These are phyloP conservation scores for Phenoliferia sp. DNA, from an alignment of 1,284 basidiomycete species.

Conservation along the genomic window DNA sequence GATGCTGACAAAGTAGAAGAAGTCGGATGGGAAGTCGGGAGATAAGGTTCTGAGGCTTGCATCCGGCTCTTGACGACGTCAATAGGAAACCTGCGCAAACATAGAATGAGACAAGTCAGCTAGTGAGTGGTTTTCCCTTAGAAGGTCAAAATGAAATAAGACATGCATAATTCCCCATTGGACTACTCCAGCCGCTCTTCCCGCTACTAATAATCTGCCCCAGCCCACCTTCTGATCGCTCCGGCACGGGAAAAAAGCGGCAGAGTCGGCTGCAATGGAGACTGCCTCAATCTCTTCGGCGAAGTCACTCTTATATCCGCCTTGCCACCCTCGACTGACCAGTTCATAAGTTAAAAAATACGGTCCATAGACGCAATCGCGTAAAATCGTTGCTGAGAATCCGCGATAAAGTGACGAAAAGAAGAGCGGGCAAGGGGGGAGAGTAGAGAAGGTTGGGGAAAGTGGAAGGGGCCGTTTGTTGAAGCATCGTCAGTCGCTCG, in stretches of 20 bases:
- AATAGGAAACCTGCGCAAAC: slow-evolving; percentile 52
- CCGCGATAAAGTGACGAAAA: slow-evolving; percentile 71
- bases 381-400: slow-evolving; percentile 60
- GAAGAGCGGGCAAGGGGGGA: slow-evolving; percentile 57
- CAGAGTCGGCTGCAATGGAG: no score
- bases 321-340: slow-evolving; percentile 59
- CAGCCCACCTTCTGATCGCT: background rate
- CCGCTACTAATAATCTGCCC: background rate
- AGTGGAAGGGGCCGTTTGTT: slow-evolving; percentile 50
- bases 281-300: background rate
- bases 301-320: slow-evolving; percentile 41
- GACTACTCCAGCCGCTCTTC: background rate
- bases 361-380: slow-evolving; percentile 73
- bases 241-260: no score
- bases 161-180: background rate
- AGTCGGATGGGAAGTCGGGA: background rate
- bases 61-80: slow-evolving; percentile 83
- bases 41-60: slow-evolving; percentile 50
- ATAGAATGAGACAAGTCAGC: background rate
- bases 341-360: slow-evolving; percentile 83
- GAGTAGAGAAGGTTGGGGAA: slow-evolving; percentile 50
- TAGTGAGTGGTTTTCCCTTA: background rate
- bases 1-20: background rate
- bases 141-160: background rate
- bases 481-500: slow-evolving; percentile 80